phyloP scores from a whole-genome alignment of 306 rosid genomes.

The Myrica gale region DNA sequence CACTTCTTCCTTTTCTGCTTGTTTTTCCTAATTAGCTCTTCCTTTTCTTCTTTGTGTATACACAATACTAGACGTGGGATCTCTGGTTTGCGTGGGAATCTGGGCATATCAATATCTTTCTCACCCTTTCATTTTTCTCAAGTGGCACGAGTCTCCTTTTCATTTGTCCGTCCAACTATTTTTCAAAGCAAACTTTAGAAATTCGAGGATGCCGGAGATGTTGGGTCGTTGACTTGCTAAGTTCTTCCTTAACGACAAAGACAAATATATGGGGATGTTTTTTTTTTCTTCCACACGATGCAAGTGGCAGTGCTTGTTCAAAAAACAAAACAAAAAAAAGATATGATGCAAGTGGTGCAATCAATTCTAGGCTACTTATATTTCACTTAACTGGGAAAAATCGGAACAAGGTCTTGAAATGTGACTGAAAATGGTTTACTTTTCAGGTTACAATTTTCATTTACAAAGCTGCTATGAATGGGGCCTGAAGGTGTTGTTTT shows the following conservation, averaged over 20 bases:
- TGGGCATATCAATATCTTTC: background rate
- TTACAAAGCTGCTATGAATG: too few species aligned
- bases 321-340: too few species aligned
- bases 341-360: too few species aligned
- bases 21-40: background rate
- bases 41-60: slow-evolving; percentile 7
- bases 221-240: background rate
- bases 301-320: background rate
- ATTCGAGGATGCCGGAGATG: background rate
- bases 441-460: too few species aligned
- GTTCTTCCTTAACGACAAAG: background rate
- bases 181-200: background rate
- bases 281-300: background rate
- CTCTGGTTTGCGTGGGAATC: background rate
- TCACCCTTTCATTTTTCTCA: background rate
- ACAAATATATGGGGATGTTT: background rate
- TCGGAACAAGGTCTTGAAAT: too few species aligned
- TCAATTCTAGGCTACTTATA: too few species aligned
- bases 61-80: slow-evolving; percentile 1
- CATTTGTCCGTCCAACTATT: background rate
- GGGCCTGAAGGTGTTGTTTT: too few species aligned
- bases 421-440: too few species aligned
- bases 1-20: background rate
- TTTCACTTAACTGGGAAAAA: too few species aligned
- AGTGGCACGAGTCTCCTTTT: background rate